Conservation (phyloP, 345 rosid species). For the Dimocarpus longan region DNA sequence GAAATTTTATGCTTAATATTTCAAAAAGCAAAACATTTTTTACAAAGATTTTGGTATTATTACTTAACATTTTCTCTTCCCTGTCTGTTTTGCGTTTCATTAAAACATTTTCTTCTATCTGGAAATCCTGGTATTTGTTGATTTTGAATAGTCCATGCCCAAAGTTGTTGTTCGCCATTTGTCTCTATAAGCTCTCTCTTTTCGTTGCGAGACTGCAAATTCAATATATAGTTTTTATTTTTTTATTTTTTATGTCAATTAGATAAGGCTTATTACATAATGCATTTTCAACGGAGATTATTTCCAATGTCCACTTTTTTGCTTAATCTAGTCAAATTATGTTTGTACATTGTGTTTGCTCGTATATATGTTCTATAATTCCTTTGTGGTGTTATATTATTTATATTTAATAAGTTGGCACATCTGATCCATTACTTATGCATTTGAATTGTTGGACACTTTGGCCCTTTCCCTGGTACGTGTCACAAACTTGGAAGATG, state of each 20-base stretch:
- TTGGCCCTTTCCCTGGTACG: conserved; percentile 53
- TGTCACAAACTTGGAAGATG: conserved; percentile 82
- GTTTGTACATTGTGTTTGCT: not conserved
- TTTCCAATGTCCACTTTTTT: not conserved
- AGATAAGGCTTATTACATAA: not conserved
- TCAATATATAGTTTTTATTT: too few relatives aligned
- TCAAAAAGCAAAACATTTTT: not conserved
- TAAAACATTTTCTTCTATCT: too few relatives aligned
- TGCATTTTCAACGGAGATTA: too few relatives aligned
- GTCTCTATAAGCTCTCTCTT: too few relatives aligned
- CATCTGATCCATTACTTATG: not conserved
- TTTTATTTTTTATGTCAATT: not conserved
- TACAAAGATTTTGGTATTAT: too few relatives aligned
- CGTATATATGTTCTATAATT: not conserved
- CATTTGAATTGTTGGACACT: not conserved
- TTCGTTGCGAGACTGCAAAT: too few relatives aligned
- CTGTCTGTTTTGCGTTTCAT: too few relatives aligned
- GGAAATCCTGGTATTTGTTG: too few relatives aligned
- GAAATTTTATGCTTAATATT: not conserved
- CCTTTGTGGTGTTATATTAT: not conserved
- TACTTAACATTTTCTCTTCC: too few relatives aligned
- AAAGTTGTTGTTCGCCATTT: too few relatives aligned
- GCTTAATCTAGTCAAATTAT: not conserved
- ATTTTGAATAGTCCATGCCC: too few relatives aligned
- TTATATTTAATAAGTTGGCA: not conserved